Evolutionary conservation across 2,329 filamentous ascomycete species (phyloP).

Genomic region (Ophiobolus disseminans): DNA sequence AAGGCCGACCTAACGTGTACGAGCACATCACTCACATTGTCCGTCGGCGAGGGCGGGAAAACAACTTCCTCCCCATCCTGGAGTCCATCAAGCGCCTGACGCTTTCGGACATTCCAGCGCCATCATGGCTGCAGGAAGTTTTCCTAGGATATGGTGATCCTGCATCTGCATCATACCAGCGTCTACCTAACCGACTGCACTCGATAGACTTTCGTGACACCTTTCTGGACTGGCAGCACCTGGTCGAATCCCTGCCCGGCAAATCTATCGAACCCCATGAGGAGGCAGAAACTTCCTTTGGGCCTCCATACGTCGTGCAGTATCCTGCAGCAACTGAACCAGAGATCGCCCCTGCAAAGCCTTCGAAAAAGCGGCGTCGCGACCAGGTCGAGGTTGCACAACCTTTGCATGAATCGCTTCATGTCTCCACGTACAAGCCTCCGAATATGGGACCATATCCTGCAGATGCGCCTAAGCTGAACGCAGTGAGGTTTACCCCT

Average conservation of each 20-base stretch:
- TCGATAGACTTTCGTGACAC: conserved; percentile 92
- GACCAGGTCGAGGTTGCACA: conserved; percentile 71
- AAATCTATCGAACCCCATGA: conserved; percentile 82
- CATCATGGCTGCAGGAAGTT: conserved; percentile 93
- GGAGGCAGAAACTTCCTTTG: conserved; percentile 74
- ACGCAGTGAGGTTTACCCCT: conserved; percentile 86
- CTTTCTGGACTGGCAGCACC: conserved; percentile 93
- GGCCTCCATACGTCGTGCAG: conserved; percentile 86
- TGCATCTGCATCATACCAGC: conserved; percentile 82
- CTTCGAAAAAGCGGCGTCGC: conserved; percentile 86
- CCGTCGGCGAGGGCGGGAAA: conserved; percentile 83
- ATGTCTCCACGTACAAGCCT: conserved; percentile 88
- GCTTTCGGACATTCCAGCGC: conserved; percentile 82
- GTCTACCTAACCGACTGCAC: conserved; percentile 77
- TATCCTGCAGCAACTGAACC: conserved; percentile 52
- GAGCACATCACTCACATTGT: conserved; percentile 84
- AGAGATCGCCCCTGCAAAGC: conserved; percentile 58
- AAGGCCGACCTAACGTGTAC: conserved; percentile 80
- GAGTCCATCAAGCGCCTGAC: conserved; percentile 89
- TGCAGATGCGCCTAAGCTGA: conserved; percentile 80
- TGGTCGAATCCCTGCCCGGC: conserved; percentile 87
- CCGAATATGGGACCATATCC: conserved; percentile 90
- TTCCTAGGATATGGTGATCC: conserved; percentile 98
- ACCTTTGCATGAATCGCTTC: conserved; percentile 66
- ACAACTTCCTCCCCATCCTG: conserved; percentile 94